Base-by-base conservation (phyloP, 495 filamentous ascomycete genomes). In the Staphylotrichum tortipilum region DNA sequence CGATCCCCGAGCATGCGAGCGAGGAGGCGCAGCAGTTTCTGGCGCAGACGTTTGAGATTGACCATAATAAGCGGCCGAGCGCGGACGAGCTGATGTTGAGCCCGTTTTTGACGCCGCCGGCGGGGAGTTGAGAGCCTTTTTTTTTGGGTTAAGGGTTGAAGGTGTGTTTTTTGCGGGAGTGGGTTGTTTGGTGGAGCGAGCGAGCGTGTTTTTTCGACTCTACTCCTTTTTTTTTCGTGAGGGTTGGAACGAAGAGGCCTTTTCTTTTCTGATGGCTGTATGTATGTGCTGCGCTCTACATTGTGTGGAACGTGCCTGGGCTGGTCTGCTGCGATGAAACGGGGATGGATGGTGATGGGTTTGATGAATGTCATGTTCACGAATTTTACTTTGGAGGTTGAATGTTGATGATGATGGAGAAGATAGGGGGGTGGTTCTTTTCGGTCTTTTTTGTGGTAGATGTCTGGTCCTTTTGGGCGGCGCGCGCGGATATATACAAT, bases 41-140 rank as follows among this genome's bases (percentile, higher is more conserved):
- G 56, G 78, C 77, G 47, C 80, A 85, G 74, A 96, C 92, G 2
- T 98, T 98, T 66, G 88, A 95, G 72, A 79, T 94, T 58, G 91
- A 98, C 61, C 88, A 94, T 66, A 87, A 92, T 64, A 81, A 84
- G 71, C 75, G 92, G 53, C 92, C 92, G 15, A 89, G 79, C 59
- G 92, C 92, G 12, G 91, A 96, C 57, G 91, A 95, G 52, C 66
- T 98, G 43, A 76, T 95, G 65, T 69, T 81, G 29, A 85, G 83
- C 62, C 82, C 83, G 40, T 96, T 96, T 68, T 70, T 94, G 63
- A 77, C 79, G 28, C 82, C 85, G 30, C 53, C 49, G 22, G 48
- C 53, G 29, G 49, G 30, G 10, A 14, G 37, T 19, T 10, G 4
- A 7, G 8, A 7, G 7, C 10, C 2, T 10, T 11, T 8, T 49